A percentile compares a stretch with the other conserved stretches of the same genome.
These are phyloP conservation scores for Neurospora sp. DNA, from an alignment of 495 filamentous ascomycete species.

Conservation along the genomic window DNA sequence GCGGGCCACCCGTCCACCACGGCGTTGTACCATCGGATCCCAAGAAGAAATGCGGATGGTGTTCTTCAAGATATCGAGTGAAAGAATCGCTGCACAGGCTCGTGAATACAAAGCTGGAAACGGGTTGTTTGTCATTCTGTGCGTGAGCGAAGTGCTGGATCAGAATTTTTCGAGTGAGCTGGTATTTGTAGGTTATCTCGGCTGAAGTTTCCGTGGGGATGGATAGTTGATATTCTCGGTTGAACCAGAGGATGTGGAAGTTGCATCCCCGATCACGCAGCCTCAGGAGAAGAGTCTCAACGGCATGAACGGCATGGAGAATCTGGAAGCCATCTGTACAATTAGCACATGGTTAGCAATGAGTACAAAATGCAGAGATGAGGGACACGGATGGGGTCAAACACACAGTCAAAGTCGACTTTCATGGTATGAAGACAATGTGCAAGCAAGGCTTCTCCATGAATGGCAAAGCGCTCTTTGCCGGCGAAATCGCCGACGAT, in stretches of 20 bases:
- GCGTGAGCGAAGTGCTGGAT: conserved; percentile 47
- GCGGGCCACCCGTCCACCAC: not conserved
- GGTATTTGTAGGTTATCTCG: conserved; percentile 36
- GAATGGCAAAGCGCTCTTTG: conserved; percentile 58
- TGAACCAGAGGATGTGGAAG: conserved; percentile 63
- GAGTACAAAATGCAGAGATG: not conserved
- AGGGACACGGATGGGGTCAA: not conserved
- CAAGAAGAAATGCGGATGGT: conserved; percentile 57
- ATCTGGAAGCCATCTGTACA: conserved; percentile 53
- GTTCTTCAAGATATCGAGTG: conserved; percentile 37
- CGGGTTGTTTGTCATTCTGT: not conserved
- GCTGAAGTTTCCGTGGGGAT: conserved; percentile 24
- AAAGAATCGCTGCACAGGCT: conserved; percentile 34
- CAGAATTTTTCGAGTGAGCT: conserved; percentile 50
- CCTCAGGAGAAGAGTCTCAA: conserved; percentile 53
- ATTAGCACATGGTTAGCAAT: not conserved
- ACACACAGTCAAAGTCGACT: conserved; percentile 50
- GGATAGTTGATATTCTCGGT: conserved; percentile 36
- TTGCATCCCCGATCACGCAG: conserved; percentile 52
- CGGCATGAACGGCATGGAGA: conserved; percentile 57
- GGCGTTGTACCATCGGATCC: conserved; percentile 37
- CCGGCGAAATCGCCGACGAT: conserved; percentile 68
- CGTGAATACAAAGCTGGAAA: conserved; percentile 21
- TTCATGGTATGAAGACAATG: conserved; percentile 47
- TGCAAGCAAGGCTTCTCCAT: conserved; percentile 62